Evolutionary conservation across 169 alveolate genomes (phyloP).

Genomic region (Eimeria brunetti): DNA sequence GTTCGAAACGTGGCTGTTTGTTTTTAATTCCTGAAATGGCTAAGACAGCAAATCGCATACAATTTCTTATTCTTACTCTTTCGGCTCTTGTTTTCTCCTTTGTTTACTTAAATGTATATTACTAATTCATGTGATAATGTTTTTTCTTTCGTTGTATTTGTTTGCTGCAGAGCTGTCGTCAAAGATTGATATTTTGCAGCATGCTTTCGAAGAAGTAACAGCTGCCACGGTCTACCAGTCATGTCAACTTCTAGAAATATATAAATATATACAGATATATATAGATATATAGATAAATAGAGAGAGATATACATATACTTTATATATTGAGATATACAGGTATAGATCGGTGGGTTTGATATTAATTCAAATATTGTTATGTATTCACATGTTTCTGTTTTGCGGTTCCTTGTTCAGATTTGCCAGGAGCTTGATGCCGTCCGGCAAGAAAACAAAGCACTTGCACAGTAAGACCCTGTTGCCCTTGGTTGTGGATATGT

Average conservation of each 20-base stretch:
- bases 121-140: too few relatives aligned
- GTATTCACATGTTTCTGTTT: neutral
- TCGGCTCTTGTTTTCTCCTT: neutral
- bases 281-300: too few relatives aligned
- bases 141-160: neutral
- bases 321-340: too few relatives aligned
- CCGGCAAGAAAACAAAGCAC: slow-evolving; percentile 43
- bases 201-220: slow-evolving; percentile 48
- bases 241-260: neutral
- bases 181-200: slow-evolving; percentile 29
- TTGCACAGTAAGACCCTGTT: neutral
- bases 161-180: slow-evolving; percentile 37
- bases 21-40: neutral
- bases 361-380: neutral
- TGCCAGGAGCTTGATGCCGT: slow-evolving; percentile 70
- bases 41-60: neutral
- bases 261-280: too few relatives aligned
- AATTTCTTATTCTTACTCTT: neutral
- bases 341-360: neutral
- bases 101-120: neutral
- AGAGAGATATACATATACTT: too few relatives aligned
- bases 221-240: neutral
- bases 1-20: neutral
- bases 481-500: too few relatives aligned
- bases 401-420: slow-evolving; percentile 15